These are phyloP conservation scores for Syzygium aqueum DNA, from an alignment of 345 rosid species.

Conservation along the genomic window DNA sequence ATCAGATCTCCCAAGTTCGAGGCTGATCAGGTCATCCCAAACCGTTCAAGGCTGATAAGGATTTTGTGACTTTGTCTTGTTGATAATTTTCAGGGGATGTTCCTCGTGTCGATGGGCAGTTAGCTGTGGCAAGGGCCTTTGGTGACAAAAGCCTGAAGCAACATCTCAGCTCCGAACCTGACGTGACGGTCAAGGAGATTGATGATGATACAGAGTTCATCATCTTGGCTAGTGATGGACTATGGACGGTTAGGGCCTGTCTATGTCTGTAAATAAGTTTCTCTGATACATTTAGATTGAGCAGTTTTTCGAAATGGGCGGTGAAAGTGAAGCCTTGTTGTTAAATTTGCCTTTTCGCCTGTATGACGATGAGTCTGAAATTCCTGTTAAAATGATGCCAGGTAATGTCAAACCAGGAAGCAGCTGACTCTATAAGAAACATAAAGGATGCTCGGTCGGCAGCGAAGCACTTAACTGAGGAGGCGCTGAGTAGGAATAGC, in stretches of 20 bases:
- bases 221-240: slow-evolving; percentile 85
- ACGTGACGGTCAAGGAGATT: slow-evolving; percentile 43
- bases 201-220: slow-evolving; percentile 56
- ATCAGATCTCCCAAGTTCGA: not conserved
- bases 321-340: not conserved
- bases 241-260: slow-evolving; percentile 67
- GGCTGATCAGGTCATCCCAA: not conserved
- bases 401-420: slow-evolving; percentile 94
- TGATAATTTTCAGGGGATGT: slow-evolving; percentile 58
- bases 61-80: not conserved
- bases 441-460: slow-evolving; percentile 72
- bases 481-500: slow-evolving; percentile 65
- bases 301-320: not conserved
- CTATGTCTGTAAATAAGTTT: not conserved
- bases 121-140: slow-evolving; percentile 95
- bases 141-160: slow-evolving; percentile 84
- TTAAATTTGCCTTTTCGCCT: not conserved
- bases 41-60: not conserved
- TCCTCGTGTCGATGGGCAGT: slow-evolving; percentile 83
- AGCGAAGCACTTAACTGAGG: slow-evolving; percentile 79
- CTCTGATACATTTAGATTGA: not conserved
- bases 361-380: not conserved
- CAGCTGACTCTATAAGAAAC: slow-evolving; percentile 51
- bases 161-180: slow-evolving; percentile 90
- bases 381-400: slow-evolving; percentile 1